Conservation (phyloP, 345 rosid species). For the Streptanthus diversifolius region DNA sequence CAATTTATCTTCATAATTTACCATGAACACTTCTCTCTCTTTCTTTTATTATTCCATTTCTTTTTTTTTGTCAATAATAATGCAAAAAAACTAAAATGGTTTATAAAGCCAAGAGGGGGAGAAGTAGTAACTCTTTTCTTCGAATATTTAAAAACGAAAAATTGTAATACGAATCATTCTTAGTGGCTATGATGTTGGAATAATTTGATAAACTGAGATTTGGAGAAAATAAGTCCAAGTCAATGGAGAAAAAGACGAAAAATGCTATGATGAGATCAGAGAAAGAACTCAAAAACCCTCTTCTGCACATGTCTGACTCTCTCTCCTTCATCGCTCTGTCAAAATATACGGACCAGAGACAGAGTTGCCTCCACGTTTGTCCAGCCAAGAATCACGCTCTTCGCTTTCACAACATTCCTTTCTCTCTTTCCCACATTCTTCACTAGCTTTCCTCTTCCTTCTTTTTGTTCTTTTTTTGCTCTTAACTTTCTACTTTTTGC, state of each 20-base stretch:
- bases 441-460: not conserved
- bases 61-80: too few relatives aligned
- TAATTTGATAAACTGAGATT: conserved; percentile 19
- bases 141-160: not conserved
- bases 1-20: not conserved
- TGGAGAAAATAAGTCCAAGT: not conserved
- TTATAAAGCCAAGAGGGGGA: too few relatives aligned
- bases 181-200: not conserved
- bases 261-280: not conserved
- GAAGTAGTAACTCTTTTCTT: not conserved
- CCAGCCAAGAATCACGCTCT: conserved; percentile 48
- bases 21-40: not conserved
- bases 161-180: not conserved
- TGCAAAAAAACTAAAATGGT: too few relatives aligned
- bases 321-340: conserved; percentile 16
- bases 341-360: conserved; percentile 20
- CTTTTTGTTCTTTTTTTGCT: conserved; percentile 8
- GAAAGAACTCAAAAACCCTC: not conserved
- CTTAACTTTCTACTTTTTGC: not conserved
- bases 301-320: conserved; percentile 21
- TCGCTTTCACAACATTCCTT: conserved; percentile 16
- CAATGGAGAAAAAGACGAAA: conserved; percentile 28
- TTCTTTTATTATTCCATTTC: not conserved
- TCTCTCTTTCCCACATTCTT: conserved; percentile 17
- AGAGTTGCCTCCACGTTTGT: conserved; percentile 84